A percentile compares a stretch with the other conserved stretches of the same genome.
These are phyloP conservation scores for Gossypium aridum DNA, from an alignment of 441 rosid species.

Conservation along the genomic window DNA sequence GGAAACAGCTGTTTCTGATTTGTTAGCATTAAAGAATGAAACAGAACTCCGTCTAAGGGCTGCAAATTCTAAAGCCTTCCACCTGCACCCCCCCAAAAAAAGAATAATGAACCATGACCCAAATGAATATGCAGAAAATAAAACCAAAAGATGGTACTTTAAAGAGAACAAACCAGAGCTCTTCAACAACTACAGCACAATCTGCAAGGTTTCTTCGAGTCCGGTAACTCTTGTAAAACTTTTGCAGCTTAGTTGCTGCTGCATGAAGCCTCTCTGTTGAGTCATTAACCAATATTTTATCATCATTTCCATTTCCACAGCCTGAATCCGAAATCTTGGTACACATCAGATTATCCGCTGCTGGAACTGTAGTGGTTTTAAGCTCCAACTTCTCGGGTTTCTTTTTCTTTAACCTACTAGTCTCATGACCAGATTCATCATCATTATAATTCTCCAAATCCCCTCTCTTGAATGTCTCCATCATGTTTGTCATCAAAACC, in stretches of 20 bases:
- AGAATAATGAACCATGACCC: not conserved
- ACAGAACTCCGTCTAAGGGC: slow-evolving; percentile 43
- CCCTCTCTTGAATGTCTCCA: not conserved
- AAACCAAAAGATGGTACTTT: too few species aligned
- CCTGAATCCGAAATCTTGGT: too few species aligned
- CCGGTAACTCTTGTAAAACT: slow-evolving; percentile 63
- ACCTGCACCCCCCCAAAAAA: slow-evolving; percentile 13
- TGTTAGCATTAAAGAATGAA: slow-evolving; percentile 33
- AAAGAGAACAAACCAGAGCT: slow-evolving; percentile 32
- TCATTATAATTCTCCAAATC: not conserved
- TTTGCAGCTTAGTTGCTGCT: slow-evolving; percentile 61
- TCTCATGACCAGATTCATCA: not conserved
- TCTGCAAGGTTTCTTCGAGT: slow-evolving; percentile 67
- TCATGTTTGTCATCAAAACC: not conserved
- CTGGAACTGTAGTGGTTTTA: not conserved
- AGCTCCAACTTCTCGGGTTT: not conserved
- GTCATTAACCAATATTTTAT: too few species aligned
- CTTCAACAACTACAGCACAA: slow-evolving; percentile 62
- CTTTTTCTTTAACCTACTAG: not conserved
- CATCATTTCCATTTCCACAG: too few species aligned
- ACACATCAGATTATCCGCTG: not conserved
- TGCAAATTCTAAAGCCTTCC: slow-evolving; percentile 58
- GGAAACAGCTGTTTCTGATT: slow-evolving; percentile 54
- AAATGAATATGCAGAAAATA: too few species aligned
- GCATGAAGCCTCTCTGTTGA: slow-evolving; percentile 46